phyloP scores from a whole-genome alignment of 106 monocot genomes.

The Phalaenopsis equestris region DNA sequence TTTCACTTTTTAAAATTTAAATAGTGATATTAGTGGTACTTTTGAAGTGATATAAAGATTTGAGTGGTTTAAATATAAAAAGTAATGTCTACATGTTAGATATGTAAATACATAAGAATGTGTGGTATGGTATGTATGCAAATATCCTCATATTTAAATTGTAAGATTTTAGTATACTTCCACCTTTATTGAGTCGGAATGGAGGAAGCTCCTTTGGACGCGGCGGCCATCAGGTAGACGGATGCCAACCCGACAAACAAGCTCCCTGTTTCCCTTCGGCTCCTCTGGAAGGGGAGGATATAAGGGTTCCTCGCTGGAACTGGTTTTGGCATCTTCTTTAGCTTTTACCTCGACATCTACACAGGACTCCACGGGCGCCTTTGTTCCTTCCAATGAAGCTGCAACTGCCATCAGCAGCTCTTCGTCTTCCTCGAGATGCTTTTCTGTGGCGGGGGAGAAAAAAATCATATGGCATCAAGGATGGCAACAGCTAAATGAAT shows the following conservation, averaged over 20 bases:
- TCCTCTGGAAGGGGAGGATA: constrained; percentile 90
- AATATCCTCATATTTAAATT: not conserved
- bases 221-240: constrained; percentile 79
- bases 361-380: constrained; percentile 6
- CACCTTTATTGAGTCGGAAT: constrained; percentile 64
- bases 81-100: no score
- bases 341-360: constrained; percentile 11
- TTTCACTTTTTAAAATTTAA: no score
- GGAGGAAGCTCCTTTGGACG: constrained; percentile 69
- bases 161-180: not conserved
- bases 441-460: not conserved
- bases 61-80: no score
- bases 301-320: constrained; percentile 11
- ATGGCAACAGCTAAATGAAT: not conserved
- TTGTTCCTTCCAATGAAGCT: constrained; percentile 22
- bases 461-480: not conserved
- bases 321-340: constrained; percentile 18
- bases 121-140: no score
- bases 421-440: constrained; percentile 11
- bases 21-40: no score
- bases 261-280: constrained; percentile 49
- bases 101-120: no score
- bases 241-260: constrained; percentile 68
- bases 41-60: no score
- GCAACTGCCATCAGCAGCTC: constrained; percentile 20